A percentile compares a stretch with the other conserved stretches of the same genome.
Evolutionary conservation across 306 rosid genomes (phyloP).

Genomic region (Fragaria iinumae): DNA sequence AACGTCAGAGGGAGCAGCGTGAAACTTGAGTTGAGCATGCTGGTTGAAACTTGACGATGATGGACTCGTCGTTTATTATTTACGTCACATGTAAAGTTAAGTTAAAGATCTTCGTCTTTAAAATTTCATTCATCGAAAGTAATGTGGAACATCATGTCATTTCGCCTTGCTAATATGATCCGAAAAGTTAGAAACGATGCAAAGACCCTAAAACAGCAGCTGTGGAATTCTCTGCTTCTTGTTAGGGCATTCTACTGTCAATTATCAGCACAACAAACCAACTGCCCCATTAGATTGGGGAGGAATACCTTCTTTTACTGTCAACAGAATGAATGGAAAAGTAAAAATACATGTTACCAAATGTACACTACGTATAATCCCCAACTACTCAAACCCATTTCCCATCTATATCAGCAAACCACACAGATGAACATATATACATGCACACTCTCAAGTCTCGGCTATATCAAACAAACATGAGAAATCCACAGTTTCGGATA

Average conservation of each 20-base stretch:
- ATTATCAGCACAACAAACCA: not conserved
- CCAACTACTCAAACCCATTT: slow-evolving; percentile 32
- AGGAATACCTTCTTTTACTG: not conserved
- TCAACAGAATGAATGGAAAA: slow-evolving; percentile 1
- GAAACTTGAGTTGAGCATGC: not conserved
- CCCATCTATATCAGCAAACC: slow-evolving; percentile 34
- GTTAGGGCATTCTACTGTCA: not conserved
- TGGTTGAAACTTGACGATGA: not conserved
- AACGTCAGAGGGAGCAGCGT: not conserved
- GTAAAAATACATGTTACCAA: slow-evolving; percentile 32
- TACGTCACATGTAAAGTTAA: not conserved
- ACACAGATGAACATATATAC: slow-evolving; percentile 34
- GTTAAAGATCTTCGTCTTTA: no score
- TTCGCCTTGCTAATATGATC: not conserved
- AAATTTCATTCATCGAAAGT: not conserved
- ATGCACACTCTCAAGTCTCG: slow-evolving; percentile 23
- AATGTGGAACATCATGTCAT: not conserved
- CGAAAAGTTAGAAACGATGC: not conserved
- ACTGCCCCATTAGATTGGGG: slow-evolving; percentile 9
- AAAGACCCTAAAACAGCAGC: not conserved
- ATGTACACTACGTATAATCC: slow-evolving; percentile 34
- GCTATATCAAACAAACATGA: slow-evolving; percentile 35
- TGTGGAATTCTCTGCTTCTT: not conserved
- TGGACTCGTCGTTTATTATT: no score
- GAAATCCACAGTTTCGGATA: slow-evolving; percentile 30